Evolutionary conservation across 2,329 filamentous ascomycete species (phyloP).

Genomic region (Aspergillus fumigatus): DNA sequence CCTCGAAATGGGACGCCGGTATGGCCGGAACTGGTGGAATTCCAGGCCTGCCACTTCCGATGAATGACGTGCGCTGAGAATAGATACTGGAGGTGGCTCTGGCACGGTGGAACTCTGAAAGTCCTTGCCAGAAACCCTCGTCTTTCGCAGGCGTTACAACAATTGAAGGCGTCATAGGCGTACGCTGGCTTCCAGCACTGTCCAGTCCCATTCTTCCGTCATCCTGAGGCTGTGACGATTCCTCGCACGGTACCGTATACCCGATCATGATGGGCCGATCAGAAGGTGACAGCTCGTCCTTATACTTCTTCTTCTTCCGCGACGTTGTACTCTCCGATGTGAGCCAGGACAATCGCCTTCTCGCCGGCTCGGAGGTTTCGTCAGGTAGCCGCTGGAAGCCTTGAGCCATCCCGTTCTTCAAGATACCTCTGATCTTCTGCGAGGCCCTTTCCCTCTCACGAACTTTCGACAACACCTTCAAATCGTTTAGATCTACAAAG

Average conservation of each 20-base stretch:
- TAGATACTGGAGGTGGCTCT: slow-evolving; percentile 42
- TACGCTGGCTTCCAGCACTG: slow-evolving; percentile 25
- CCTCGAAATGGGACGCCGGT: slow-evolving; percentile 26
- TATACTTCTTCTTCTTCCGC: slow-evolving; percentile 23
- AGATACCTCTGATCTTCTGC: slow-evolving; percentile 18
- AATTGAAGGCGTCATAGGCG: slow-evolving; percentile 43
- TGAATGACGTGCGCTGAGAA: slow-evolving; percentile 36
- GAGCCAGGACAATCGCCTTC: slow-evolving; percentile 13
- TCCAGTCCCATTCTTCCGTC: slow-evolving; percentile 23
- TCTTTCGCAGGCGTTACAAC: slow-evolving; percentile 44
- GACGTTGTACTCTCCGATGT: slow-evolving; percentile 11
- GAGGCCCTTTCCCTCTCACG: slow-evolving; percentile 29
- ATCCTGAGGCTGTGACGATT: slow-evolving; percentile 19
- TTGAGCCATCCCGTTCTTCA: slow-evolving; percentile 17
- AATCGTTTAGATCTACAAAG: slow-evolving; percentile 36
- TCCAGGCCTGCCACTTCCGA: slow-evolving; percentile 20
- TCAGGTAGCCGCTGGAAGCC: slow-evolving; percentile 21
- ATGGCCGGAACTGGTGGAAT: slow-evolving; percentile 41
- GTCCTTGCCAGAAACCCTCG: slow-evolving; percentile 31
- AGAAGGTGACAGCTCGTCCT: slow-evolving; percentile 39
- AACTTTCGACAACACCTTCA: slow-evolving; percentile 31
- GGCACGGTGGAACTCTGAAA: slow-evolving; percentile 21
- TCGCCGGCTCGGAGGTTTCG: slow-evolving; percentile 3
- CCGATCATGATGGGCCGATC: slow-evolving; percentile 46
- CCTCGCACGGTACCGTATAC: slow-evolving; percentile 36